phyloP scores from a whole-genome alignment of 2,329 filamentous ascomycete genomes.

The Neopestalotiopsis sp. region DNA sequence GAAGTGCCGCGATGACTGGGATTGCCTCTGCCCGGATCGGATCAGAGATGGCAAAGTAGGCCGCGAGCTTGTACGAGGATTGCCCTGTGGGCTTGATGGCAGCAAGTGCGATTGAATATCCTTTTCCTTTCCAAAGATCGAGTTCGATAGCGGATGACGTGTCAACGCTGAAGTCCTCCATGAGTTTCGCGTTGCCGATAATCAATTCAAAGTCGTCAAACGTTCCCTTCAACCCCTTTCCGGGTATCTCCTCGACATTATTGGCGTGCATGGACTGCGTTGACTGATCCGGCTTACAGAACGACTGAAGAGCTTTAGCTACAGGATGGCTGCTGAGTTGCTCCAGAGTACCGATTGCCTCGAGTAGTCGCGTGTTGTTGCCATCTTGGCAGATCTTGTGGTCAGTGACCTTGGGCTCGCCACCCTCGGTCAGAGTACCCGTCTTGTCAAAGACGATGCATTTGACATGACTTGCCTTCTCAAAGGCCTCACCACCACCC shows the following conservation, averaged over 20 bases:
- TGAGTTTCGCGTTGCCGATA: conserved; percentile 76
- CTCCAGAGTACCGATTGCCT: conserved; percentile 63
- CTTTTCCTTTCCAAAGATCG: conserved; percentile 64
- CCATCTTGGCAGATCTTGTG: conserved; percentile 45
- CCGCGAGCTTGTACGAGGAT: conserved; percentile 58
- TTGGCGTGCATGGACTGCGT: conserved; percentile 37
- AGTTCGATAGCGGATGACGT: conserved; percentile 49
- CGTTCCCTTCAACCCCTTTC: conserved; percentile 70
- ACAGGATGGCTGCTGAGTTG: conserved; percentile 78
- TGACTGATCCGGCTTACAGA: conserved; percentile 53
- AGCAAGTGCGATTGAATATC: conserved; percentile 68
- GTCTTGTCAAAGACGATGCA: conserved; percentile 90
- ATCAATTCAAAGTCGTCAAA: conserved; percentile 50
- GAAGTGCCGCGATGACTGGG: conserved; percentile 68
- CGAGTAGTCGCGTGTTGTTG: conserved; percentile 28
- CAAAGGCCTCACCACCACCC: conserved; percentile 84
- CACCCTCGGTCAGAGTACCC: conserved; percentile 77
- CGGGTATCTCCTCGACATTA: conserved; percentile 69
- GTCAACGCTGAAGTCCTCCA: conserved; percentile 54
- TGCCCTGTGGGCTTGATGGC: conserved; percentile 45
- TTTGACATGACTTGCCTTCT: conserved; percentile 79
- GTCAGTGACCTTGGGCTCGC: conserved; percentile 73
- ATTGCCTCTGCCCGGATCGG: conserved; percentile 77
- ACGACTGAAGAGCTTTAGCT: conserved; percentile 71
- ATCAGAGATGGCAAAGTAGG: conserved; percentile 79